Evolutionary conservation across 495 filamentous ascomycete species (phyloP).

Genomic region (Penicilliopsis zonata): DNA sequence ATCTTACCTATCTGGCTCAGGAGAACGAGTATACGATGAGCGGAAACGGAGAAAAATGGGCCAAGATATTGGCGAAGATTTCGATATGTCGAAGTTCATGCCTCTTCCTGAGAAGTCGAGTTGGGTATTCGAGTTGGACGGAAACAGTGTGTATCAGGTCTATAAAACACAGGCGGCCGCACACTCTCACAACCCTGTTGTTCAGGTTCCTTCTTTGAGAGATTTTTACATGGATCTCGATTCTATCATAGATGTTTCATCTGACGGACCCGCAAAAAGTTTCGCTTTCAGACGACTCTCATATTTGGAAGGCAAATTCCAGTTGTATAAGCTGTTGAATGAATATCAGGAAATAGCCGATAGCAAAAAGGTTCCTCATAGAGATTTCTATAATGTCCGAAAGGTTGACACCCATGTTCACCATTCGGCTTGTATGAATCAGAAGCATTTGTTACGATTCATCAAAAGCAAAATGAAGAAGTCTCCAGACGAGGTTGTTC

Average conservation of each 20-base stretch:
- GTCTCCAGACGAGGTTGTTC: slow-evolving; percentile 81
- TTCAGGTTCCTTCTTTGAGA: slow-evolving; percentile 74
- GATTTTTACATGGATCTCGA: slow-evolving; percentile 97
- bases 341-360: slow-evolving; percentile 97
- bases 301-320: slow-evolving; percentile 93
- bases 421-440: slow-evolving; percentile 99
- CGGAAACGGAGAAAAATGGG: slow-evolving; percentile 69
- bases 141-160: slow-evolving; percentile 81
- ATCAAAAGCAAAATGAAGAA: slow-evolving; percentile 99
- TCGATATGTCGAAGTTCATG: slow-evolving; percentile 61
- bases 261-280: slow-evolving; percentile 91
- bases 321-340: slow-evolving; percentile 82
- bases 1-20: slow-evolving; percentile 12
- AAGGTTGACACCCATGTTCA: slow-evolving; percentile 99
- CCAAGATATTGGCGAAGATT: slow-evolving; percentile 83
- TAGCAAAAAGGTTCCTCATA: slow-evolving; percentile 91
- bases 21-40: slow-evolving; percentile 10
- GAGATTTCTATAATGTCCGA: slow-evolving; percentile 97
- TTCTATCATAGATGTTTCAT: slow-evolving; percentile 67
- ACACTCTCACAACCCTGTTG: slow-evolving; percentile 51
- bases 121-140: slow-evolving; percentile 69
- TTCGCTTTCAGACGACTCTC: slow-evolving; percentile 91
- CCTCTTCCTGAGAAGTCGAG: slow-evolving; percentile 54
- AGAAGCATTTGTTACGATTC: slow-evolving; percentile 94
- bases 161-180: slow-evolving; percentile 52